A percentile compares a stretch with the other conserved stretches of the same genome.
Evolutionary conservation across 345 rosid species (phyloP).

Genomic region (Hypericum perforatum): DNA sequence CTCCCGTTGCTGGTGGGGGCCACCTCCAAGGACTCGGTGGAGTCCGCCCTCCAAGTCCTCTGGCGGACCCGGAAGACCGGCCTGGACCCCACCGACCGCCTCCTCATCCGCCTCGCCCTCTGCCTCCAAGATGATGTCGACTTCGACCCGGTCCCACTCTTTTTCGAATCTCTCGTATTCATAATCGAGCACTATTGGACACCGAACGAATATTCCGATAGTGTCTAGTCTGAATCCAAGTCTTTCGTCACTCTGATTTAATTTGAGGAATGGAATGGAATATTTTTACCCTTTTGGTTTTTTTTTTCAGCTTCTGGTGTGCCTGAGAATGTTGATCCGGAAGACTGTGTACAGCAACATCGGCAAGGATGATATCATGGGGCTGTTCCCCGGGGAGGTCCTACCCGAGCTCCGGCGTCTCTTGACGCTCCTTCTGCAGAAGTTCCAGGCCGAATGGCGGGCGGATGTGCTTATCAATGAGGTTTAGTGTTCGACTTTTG

Average conservation of each 20-base stretch:
- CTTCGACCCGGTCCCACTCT: conserved; percentile 74
- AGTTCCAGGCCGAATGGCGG: conserved; percentile 54
- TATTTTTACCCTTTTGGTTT: not conserved
- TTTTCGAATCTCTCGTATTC: too few relatives aligned
- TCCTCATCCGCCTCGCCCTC: conserved; percentile 38
- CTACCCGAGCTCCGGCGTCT: conserved; percentile 49
- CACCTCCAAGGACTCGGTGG: conserved; percentile 51
- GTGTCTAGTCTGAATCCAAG: too few relatives aligned
- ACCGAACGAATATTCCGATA: too few relatives aligned
- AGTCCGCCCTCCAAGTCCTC: conserved; percentile 47
- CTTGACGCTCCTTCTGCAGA: conserved; percentile 45
- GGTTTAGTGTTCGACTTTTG: conserved; percentile 19
- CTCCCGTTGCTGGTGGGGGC: conserved; percentile 44
- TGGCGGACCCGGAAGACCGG: conserved; percentile 55
- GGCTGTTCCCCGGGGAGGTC: conserved; percentile 47
- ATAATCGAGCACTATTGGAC: too few relatives aligned
- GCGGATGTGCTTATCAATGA: conserved; percentile 41
- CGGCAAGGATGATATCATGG: conserved; percentile 42
- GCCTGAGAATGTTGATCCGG: conserved; percentile 55
- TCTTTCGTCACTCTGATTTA: too few relatives aligned
- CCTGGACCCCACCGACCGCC: conserved; percentile 46
- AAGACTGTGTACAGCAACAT: conserved; percentile 37
- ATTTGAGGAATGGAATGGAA: too few relatives aligned
- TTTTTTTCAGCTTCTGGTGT: conserved; percentile 59
- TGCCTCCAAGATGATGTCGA: conserved; percentile 48